phyloP scores from a whole-genome alignment of 1,284 basidiomycete species.

The Leccinum solheimii region DNA sequence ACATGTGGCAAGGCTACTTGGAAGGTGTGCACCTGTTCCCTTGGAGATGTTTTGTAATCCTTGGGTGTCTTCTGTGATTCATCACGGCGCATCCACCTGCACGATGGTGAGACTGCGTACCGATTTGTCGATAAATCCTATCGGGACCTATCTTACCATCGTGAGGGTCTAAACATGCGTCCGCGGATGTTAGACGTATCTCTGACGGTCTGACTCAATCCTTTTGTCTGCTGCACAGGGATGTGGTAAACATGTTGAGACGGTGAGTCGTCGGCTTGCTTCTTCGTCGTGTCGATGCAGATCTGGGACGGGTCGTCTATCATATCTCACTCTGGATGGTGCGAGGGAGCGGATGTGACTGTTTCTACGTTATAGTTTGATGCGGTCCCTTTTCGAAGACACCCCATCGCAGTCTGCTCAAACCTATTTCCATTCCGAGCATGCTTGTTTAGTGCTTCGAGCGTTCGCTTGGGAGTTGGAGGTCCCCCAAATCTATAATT shows the following conservation, averaged over 20 bases:
- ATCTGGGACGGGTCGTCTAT: conserved; percentile 18
- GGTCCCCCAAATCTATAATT: conserved; percentile 28
- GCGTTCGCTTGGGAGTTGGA: conserved; percentile 28
- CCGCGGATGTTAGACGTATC: conserved; percentile 20
- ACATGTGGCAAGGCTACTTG: conserved; percentile 74
- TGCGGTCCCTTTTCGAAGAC: conserved; percentile 39
- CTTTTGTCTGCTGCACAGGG: conserved; percentile 46
- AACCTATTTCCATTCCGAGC: conserved; percentile 20
- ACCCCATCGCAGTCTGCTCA: conserved; percentile 33
- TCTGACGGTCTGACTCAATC: conserved; percentile 12
- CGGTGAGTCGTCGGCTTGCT: conserved; percentile 45
- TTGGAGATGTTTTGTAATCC: conserved; percentile 25
- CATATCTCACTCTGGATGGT: conserved; percentile 6
- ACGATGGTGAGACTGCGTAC: conserved; percentile 11
- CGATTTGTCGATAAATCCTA: conserved; percentile 15
- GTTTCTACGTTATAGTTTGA: conserved; percentile 35
- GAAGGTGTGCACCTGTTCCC: conserved; percentile 50
- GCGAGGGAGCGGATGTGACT: conserved; percentile 9
- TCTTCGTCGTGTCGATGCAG: conserved; percentile 18
- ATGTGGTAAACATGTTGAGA: conserved; percentile 64
- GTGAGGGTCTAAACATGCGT: conserved; percentile 4
- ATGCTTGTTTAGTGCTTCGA: conserved; percentile 16
- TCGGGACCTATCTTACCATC: conserved; percentile 13
- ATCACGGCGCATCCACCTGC: conserved; percentile 16
- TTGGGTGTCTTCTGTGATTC: conserved; percentile 12